Evolutionary conservation across 2,329 filamentous ascomycete species (phyloP).

Genomic region (Penicillium sp.): DNA sequence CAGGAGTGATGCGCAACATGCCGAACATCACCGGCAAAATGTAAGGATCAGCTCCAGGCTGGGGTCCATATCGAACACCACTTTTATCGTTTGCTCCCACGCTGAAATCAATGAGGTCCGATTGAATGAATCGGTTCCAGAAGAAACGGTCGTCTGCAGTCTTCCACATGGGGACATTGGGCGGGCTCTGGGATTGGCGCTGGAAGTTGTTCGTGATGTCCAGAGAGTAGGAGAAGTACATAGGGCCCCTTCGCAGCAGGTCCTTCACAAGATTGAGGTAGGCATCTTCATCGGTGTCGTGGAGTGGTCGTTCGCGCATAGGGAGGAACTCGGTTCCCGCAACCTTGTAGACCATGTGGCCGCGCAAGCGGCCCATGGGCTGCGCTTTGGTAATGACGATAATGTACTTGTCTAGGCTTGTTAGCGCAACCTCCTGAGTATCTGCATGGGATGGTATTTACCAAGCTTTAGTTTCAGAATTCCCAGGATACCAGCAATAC

Average conservation of each 20-base stretch:
- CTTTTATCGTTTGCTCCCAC: conserved; percentile 54
- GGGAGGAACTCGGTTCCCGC: conserved; percentile 89
- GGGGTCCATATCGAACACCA: conserved; percentile 53
- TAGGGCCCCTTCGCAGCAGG: conserved; percentile 78
- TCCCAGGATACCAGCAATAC: conserved; percentile 91
- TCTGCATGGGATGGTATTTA: conserved; percentile 45
- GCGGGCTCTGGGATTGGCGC: conserved; percentile 77
- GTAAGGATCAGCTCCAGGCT: conserved; percentile 81
- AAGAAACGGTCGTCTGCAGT: conserved; percentile 96
- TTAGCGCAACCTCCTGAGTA: conserved; percentile 14
- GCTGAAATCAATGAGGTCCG: conserved; percentile 88
- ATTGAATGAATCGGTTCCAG: conserved; percentile 93
- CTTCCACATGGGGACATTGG: conserved; percentile 78
- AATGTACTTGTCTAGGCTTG: conserved; percentile 78
- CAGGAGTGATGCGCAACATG: conserved; percentile 88
- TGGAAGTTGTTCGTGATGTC: conserved; percentile 98
- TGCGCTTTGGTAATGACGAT: conserved; percentile 94
- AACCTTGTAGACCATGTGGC: conserved; percentile 95
- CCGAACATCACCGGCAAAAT: conserved; percentile 96
- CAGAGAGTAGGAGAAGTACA: conserved; percentile 98
- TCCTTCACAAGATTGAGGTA: conserved; percentile 81
- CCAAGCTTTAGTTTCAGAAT: conserved; percentile 91
- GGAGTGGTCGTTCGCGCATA: conserved; percentile 85
- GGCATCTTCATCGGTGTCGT: conserved; percentile 90
- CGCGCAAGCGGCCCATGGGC: conserved; percentile 86